Conservation (phyloP, 805 yeast species). For the Lipomyces japonicus region DNA sequence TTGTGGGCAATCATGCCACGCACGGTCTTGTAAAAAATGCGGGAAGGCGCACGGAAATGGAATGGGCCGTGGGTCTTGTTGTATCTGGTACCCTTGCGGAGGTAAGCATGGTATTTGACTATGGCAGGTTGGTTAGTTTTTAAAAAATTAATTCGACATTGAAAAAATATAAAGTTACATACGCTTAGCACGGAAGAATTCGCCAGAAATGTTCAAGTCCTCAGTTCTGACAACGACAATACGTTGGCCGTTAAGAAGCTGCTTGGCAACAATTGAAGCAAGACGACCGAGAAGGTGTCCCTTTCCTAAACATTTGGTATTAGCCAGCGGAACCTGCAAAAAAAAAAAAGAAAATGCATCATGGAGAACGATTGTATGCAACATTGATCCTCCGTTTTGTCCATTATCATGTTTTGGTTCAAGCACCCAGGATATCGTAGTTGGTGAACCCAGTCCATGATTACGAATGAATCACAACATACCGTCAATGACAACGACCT, state of each 20-base stretch:
- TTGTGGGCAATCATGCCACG: conserved; percentile 99
- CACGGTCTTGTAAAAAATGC: conserved; percentile 99
- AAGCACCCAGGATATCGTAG: no score
- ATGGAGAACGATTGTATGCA: background rate
- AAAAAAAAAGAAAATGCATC: background rate
- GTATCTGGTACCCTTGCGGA: conserved; percentile 98
- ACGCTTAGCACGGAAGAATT: conserved; percentile 97
- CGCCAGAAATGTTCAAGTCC: conserved; percentile 98
- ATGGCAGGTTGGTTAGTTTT: background rate
- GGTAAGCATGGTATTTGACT: conserved; percentile 98
- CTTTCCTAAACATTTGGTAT: conserved; percentile 43
- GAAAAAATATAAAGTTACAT: conserved; percentile 5
- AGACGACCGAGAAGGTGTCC: conserved; percentile 99
- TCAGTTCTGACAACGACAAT: conserved; percentile 95
- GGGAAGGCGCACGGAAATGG: conserved; percentile 99
- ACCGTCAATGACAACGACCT: conserved; percentile 31
- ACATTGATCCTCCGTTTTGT: background rate
- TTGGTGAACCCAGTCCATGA: background rate
- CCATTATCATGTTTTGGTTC: background rate
- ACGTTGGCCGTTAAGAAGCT: conserved; percentile 96
- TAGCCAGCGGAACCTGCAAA: background rate
- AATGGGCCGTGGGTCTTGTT: conserved; percentile 99
- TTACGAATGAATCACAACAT: conserved; percentile 6
- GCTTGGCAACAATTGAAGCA: conserved; percentile 98
- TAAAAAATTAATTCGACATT: background rate